phyloP scores from a whole-genome alignment of 139 green algal genomes.

The Chlamydomonas asymmetrica region DNA sequence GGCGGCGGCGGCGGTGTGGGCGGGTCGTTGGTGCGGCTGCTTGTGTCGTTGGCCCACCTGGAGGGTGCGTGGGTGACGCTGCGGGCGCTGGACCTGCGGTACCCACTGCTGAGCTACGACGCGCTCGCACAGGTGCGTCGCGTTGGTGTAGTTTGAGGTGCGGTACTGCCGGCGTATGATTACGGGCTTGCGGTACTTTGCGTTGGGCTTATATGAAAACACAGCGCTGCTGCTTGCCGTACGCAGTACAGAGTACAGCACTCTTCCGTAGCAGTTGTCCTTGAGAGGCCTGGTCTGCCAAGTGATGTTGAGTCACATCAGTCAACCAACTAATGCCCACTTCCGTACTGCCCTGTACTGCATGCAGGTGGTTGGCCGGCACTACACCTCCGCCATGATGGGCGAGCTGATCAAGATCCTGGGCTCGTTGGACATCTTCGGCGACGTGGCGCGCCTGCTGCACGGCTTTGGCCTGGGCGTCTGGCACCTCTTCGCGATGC shows the following conservation, averaged over 20 bases:
- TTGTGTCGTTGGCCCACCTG: constrained; percentile 70
- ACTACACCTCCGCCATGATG: constrained; percentile 68
- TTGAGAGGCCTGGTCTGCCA: no score
- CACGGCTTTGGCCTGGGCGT: constrained; percentile 43
- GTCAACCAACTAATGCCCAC: no score
- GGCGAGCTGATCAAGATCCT: constrained; percentile 67
- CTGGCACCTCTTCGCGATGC: constrained; percentile 55
- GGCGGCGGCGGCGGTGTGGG: constrained; percentile 21
- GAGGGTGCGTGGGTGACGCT: constrained; percentile 78
- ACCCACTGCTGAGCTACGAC: constrained; percentile 61
- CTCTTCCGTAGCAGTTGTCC: no score
- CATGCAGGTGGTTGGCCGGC: constrained; percentile 43
- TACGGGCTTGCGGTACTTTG: no score
- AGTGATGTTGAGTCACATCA: no score
- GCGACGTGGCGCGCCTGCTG: constrained; percentile 47
- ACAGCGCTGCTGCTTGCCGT: no score
- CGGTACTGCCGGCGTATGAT: no score
- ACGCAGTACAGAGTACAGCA: no score
- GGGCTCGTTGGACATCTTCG: constrained; percentile 58
- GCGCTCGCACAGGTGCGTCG: constrained; percentile 59
- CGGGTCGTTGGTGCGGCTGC: constrained; percentile 41
- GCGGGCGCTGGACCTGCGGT: constrained; percentile 47
- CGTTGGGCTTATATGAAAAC: no score
- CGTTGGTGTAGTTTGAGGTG: no score
- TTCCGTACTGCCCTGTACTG: no score